These are phyloP conservation scores for Aquilaria agallochum DNA, from an alignment of 441 rosid species.

Conservation along the genomic window DNA sequence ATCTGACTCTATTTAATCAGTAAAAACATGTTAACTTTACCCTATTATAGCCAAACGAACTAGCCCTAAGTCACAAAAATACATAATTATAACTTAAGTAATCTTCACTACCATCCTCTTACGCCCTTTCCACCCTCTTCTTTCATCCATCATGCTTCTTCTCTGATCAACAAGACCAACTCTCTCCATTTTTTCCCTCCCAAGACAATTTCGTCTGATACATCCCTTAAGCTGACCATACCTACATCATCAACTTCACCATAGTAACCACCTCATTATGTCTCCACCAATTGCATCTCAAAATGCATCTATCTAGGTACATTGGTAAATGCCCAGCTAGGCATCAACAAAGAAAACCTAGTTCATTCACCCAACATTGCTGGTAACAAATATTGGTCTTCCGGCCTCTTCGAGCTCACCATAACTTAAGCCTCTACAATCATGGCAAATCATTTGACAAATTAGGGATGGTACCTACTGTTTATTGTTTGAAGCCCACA, in stretches of 20 bases:
- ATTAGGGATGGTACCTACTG: too few species aligned
- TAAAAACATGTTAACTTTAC: too few species aligned
- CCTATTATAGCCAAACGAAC: too few species aligned
- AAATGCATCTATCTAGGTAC: constrained; percentile 87
- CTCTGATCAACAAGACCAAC: constrained; percentile 43
- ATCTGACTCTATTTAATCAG: too few species aligned
- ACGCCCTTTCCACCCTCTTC: constrained; percentile 31
- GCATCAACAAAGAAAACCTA: constrained; percentile 27
- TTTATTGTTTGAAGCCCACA: too few species aligned
- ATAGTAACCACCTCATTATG: constrained; percentile 31
- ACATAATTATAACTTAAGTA: too few species aligned
- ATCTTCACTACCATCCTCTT: constrained; percentile 39
- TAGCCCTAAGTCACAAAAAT: too few species aligned
- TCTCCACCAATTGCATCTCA: constrained; percentile 41
- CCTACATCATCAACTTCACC: constrained; percentile 19
- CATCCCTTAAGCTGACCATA: constrained; percentile 16
- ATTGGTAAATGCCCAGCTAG: constrained; percentile 40
- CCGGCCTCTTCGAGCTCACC: constrained; percentile 62
- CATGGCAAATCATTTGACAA: too few species aligned
- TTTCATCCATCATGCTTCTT: constrained; percentile 33
- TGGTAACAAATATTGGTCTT: constrained; percentile 38
- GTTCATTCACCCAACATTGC: constrained; percentile 26
- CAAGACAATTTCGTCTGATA: constrained; percentile 50
- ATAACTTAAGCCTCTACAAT: constrained; percentile 64
- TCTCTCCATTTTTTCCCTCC: constrained; percentile 62